phyloP scores from a whole-genome alignment of 352 stramenopile genomes.

The Globisporangium cylindrosporum region DNA sequence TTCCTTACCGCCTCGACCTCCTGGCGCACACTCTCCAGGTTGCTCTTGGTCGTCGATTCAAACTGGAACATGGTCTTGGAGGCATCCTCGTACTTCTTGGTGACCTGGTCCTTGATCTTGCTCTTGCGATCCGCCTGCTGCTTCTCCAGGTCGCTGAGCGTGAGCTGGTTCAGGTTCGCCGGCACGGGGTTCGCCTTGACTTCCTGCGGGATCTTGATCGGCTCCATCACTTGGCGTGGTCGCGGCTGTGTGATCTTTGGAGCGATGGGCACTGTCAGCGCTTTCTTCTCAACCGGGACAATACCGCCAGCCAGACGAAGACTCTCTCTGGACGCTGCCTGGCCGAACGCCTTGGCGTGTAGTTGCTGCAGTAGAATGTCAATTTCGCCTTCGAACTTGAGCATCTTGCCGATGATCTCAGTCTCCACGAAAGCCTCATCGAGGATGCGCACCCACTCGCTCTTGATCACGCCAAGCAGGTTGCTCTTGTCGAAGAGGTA shows the following conservation, averaged over 20 bases:
- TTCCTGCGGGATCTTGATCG: slow-evolving; percentile 75
- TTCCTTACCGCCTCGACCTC: slow-evolving; percentile 67
- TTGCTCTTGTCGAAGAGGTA: slow-evolving; percentile 79
- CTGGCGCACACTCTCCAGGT: slow-evolving; percentile 57
- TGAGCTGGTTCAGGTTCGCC: slow-evolving; percentile 59
- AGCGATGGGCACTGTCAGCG: slow-evolving; percentile 60
- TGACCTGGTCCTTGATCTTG: slow-evolving; percentile 50
- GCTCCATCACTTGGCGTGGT: slow-evolving; percentile 61
- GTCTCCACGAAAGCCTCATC: slow-evolving; percentile 85
- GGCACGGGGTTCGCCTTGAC: slow-evolving; percentile 72
- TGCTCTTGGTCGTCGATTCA: slow-evolving; percentile 74
- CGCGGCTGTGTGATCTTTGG: slow-evolving; percentile 88
- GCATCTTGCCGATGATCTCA: slow-evolving; percentile 67
- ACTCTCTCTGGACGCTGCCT: slow-evolving; percentile 40
- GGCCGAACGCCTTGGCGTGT: slow-evolving; percentile 63
- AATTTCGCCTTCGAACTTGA: slow-evolving; percentile 34
- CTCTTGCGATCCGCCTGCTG: slow-evolving; percentile 52
- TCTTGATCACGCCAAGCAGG: slow-evolving; percentile 64
- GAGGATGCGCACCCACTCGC: slow-evolving; percentile 79
- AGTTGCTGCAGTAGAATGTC: slow-evolving; percentile 47
- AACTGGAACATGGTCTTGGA: slow-evolving; percentile 70
- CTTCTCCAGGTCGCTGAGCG: slow-evolving; percentile 57
- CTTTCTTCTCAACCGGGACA: slow-evolving; percentile 37
- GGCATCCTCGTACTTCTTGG: slow-evolving; percentile 75
- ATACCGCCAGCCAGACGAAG: slow-evolving; percentile 41